A percentile compares a stretch with the other conserved stretches of the same genome.
phyloP scores from a whole-genome alignment of 495 filamentous ascomycete genomes.

The Daldinia bambusicola region DNA sequence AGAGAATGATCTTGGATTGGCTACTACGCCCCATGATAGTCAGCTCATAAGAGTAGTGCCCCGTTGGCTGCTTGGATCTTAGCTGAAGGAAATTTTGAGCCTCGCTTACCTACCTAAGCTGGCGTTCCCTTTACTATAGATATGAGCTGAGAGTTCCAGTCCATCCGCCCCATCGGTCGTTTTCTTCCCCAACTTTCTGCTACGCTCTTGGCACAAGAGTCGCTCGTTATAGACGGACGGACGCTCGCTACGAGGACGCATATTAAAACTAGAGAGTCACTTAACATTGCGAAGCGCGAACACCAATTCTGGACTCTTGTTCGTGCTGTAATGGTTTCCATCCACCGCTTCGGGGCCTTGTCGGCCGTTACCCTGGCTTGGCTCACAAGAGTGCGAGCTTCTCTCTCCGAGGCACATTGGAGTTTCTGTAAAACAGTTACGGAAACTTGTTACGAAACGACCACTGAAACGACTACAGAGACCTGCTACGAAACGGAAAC shows the following conservation, averaged over 20 bases:
- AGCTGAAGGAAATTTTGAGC: conserved; percentile 21
- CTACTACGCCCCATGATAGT: conserved; percentile 23
- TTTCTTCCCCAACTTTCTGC: conserved; percentile 13
- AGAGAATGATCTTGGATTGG: conserved; percentile 27
- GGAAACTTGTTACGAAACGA: conserved; percentile 30
- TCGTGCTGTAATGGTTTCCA: conserved; percentile 37
- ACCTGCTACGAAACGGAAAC: conserved; percentile 33
- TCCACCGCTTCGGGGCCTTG: conserved; percentile 30
- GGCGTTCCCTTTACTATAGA: conserved; percentile 17
- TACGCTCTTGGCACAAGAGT: conserved; percentile 30
- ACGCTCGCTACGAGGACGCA: conserved; percentile 37
- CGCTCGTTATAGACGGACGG: conserved; percentile 40
- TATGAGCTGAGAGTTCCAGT: conserved; percentile 29
- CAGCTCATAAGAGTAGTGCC: conserved; percentile 20
- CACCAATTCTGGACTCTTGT: conserved; percentile 6
- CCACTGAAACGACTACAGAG: conserved; percentile 16
- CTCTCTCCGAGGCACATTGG: conserved; percentile 26
- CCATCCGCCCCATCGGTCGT: conserved; percentile 17
- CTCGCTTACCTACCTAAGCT: conserved; percentile 20
- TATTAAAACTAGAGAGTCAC: conserved; percentile 8
- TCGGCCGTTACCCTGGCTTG: conserved; percentile 35
- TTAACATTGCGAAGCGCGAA: neutral
- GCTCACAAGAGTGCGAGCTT: conserved; percentile 15
- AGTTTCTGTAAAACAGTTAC: conserved; percentile 34
- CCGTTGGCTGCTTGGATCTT: conserved; percentile 32